phyloP scores from a whole-genome alignment of 1,284 basidiomycete species.

The Chalciporus sp. region DNA sequence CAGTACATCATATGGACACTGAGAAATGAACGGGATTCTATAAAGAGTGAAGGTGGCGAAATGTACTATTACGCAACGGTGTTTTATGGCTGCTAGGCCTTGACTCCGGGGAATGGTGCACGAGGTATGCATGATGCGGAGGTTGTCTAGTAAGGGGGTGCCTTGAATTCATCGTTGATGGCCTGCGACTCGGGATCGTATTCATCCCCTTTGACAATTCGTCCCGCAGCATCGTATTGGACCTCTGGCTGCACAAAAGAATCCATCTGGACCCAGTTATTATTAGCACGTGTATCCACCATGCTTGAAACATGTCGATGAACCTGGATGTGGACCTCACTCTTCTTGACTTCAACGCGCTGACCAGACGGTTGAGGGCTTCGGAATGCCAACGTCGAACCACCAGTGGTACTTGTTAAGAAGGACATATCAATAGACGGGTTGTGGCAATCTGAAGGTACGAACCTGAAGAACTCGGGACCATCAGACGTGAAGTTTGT shows the following conservation, averaged over 20 bases:
- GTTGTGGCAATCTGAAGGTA: conserved; percentile 14
- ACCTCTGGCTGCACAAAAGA: conserved; percentile 53
- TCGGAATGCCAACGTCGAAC: conserved; percentile 44
- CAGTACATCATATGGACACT: not conserved
- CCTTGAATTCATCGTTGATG: conserved; percentile 64
- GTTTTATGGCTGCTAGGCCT: not conserved
- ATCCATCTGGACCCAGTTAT: conserved; percentile 47
- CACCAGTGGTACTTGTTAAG: conserved; percentile 31
- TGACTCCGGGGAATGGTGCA: not conserved
- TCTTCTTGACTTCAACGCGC: conserved; percentile 39
- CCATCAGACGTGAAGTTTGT: conserved; percentile 56
- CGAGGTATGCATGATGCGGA: not conserved
- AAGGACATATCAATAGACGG: conserved; percentile 1
- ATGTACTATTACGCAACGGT: not conserved
- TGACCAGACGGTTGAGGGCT: conserved; percentile 31
- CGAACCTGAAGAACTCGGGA: conserved; percentile 59
- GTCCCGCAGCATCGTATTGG: conserved; percentile 57
- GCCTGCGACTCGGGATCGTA: conserved; percentile 60
- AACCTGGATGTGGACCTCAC: conserved; percentile 55
- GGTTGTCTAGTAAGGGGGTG: conserved; percentile 48
- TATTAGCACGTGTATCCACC: not conserved
- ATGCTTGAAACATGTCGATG: conserved; percentile 5
- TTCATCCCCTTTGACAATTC: conserved; percentile 41
- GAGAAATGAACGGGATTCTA: not conserved
- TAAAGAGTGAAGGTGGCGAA: conserved; percentile 1